phyloP scores from a whole-genome alignment of 2,329 filamentous ascomycete species.

The Myriangium duriaei region DNA sequence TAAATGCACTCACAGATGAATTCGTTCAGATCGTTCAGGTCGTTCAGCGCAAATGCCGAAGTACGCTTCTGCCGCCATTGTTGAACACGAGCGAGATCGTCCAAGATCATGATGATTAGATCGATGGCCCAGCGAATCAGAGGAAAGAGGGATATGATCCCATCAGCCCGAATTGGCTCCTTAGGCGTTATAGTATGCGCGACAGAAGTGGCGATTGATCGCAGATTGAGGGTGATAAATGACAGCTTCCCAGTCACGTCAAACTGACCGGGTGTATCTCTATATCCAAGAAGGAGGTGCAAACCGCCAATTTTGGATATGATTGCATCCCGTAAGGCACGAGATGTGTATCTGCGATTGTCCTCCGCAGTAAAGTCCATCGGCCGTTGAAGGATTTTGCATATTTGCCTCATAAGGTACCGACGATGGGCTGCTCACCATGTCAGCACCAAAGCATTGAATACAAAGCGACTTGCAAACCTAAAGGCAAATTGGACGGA shows the following conservation, averaged over 20 bases:
- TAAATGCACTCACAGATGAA: constrained; percentile 19
- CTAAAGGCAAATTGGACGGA: constrained; percentile 30
- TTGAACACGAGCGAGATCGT: constrained; percentile 33
- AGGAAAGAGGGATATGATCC: constrained; percentile 58
- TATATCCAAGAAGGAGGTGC: constrained; percentile 65
- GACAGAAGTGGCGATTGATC: constrained; percentile 40
- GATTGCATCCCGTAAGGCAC: constrained; percentile 57
- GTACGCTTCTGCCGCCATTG: not conserved
- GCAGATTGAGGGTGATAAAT: constrained; percentile 60
- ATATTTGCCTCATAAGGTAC: constrained; percentile 53
- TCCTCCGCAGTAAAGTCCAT: constrained; percentile 74
- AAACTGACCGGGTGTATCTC: constrained; percentile 44
- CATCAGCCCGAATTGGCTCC: constrained; percentile 38
- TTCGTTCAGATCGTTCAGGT: constrained; percentile 13
- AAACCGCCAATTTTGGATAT: constrained; percentile 68
- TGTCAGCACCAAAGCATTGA: not conserved
- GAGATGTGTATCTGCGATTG: constrained; percentile 44
- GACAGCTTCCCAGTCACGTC: constrained; percentile 61
- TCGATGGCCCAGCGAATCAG: constrained; percentile 70
- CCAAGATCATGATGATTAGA: constrained; percentile 43
- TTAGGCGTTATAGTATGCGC: constrained; percentile 16
- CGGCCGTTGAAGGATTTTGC: constrained; percentile 56
- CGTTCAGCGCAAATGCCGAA: not conserved
- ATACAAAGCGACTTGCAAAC: not conserved
- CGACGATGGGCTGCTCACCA: constrained; percentile 42